phyloP scores from a whole-genome alignment of 352 stramenopile genomes.

The Phytophthora niederhauseri region DNA sequence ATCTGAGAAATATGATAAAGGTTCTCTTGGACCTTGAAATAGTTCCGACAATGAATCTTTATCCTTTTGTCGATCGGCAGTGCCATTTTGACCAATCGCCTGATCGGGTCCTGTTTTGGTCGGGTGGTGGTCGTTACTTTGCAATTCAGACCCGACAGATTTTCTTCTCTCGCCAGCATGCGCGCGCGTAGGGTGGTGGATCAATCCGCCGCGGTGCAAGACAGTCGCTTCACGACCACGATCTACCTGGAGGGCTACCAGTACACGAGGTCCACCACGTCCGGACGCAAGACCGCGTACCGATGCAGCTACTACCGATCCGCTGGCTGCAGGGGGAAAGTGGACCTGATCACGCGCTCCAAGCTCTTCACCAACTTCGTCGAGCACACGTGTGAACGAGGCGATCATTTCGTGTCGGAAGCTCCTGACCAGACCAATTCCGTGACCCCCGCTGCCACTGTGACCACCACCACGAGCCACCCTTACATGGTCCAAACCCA shows the following conservation, averaged over 20 bases:
- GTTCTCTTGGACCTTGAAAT: too few species aligned
- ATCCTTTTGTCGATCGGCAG: neutral
- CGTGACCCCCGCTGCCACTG: neutral
- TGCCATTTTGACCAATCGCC: neutral
- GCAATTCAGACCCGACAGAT: neutral
- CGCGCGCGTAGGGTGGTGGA: conserved; percentile 4
- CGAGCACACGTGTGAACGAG: conserved; percentile 10
- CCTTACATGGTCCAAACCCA: neutral
- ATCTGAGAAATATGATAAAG: too few species aligned
- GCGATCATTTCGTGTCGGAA: neutral
- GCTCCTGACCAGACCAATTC: neutral
- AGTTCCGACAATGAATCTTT: neutral
- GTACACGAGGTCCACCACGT: conserved; percentile 7
- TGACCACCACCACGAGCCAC: neutral
- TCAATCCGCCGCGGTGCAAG: conserved; percentile 10
- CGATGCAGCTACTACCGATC: conserved; percentile 24
- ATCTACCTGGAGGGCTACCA: conserved; percentile 9
- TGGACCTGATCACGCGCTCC: conserved; percentile 9
- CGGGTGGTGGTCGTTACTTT: neutral
- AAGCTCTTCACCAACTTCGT: conserved; percentile 11
- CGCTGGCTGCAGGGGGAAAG: conserved; percentile 12
- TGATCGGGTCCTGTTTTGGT: conserved; percentile 2
- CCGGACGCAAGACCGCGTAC: conserved; percentile 11
- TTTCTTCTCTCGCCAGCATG: neutral
- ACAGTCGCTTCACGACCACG: conserved; percentile 16